Conservation (phyloP, 306 rosid species). For the Herpetospermum pedunculosum region DNA sequence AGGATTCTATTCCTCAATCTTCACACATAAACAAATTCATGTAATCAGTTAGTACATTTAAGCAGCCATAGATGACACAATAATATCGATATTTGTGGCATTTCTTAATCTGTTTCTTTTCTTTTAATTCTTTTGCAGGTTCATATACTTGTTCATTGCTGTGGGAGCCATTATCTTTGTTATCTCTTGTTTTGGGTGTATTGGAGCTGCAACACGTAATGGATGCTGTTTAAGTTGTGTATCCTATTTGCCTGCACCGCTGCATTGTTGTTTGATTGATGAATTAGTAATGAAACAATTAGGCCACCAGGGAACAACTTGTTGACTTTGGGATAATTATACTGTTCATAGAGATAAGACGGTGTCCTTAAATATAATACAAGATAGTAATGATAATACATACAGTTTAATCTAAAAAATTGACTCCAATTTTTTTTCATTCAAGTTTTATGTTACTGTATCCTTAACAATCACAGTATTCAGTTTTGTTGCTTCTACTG, state of each 20-base stretch:
- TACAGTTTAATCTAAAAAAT: not conserved
- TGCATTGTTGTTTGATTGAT: not conserved
- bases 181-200: conserved; percentile 79
- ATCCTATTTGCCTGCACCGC: conserved; percentile 31
- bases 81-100: not conserved
- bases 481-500: conserved; percentile 54
- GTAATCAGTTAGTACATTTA: not conserved
- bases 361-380: not conserved
- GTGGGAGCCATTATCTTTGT: conserved; percentile 57
- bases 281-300: not conserved
- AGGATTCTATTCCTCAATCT: not conserved
- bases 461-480: conserved; percentile 75
- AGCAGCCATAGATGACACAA: not conserved
- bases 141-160: conserved; percentile 77
- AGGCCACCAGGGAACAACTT: not conserved
- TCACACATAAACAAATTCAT: not conserved
- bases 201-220: conserved; percentile 55
- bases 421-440: not conserved
- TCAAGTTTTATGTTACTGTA: not conserved
- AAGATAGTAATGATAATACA: not conserved
- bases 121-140: conserved; percentile 43
- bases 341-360: not conserved
- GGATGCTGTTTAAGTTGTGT: conserved; percentile 90
- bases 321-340: not conserved
- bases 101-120: conserved; percentile 10